Evolutionary conservation across 257 asterid genomes (phyloP).

Genomic region (Cynanchum wilfordii): DNA sequence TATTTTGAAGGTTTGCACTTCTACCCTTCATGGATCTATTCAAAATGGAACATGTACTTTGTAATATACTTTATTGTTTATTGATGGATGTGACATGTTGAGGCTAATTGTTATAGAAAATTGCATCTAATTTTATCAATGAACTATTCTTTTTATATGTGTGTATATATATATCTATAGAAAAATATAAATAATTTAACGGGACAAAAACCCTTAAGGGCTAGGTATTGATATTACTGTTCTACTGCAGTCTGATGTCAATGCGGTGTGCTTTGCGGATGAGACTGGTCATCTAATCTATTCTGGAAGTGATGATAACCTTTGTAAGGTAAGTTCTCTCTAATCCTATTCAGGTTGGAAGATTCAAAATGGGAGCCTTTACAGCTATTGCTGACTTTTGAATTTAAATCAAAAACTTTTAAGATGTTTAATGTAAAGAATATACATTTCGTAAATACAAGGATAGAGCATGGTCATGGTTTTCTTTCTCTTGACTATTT

Average conservation of each 20-base stretch:
- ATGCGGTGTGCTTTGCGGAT: conserved; percentile 96
- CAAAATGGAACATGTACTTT: no score
- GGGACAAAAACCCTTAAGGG: neutral
- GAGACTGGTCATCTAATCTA: conserved; percentile 85
- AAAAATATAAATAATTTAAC: no score
- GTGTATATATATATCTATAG: no score
- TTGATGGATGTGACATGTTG: neutral
- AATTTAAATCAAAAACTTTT: neutral
- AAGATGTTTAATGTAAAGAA: neutral
- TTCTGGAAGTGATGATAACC: conserved; percentile 96
- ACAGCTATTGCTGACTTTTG: neutral
- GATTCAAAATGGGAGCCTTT: neutral
- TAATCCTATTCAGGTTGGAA: neutral
- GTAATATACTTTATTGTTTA: no score
- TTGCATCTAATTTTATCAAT: neutral
- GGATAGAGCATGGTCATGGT: neutral
- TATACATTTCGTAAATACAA: neutral
- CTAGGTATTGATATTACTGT: neutral
- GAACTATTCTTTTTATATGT: neutral
- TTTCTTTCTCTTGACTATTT: neutral
- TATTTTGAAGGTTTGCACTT: neutral
- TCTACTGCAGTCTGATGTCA: conserved; percentile 82
- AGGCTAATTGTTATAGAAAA: neutral
- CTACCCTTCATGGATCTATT: neutral
- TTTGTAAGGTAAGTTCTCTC: conserved; percentile 65